A percentile compares a stretch with the other conserved stretches of the same genome.
phyloP scores from a whole-genome alignment of 352 stramenopile species.

The Phytophthora podocarpi region DNA sequence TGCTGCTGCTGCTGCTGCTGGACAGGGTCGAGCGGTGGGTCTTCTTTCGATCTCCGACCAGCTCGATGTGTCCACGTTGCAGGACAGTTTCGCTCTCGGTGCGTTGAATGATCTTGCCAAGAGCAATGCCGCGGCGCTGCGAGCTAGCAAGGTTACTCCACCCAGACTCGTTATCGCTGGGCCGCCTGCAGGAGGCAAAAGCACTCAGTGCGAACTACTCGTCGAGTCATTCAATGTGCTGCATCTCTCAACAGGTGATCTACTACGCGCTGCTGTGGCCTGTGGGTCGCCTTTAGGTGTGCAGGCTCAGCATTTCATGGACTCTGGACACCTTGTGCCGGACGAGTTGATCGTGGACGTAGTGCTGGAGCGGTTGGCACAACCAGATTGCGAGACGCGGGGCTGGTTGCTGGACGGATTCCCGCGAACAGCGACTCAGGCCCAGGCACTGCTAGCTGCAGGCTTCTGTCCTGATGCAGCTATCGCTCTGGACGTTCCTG shows the following conservation, averaged over 20 bases:
- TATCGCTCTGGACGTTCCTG: slow-evolving; percentile 93
- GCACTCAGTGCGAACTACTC: slow-evolving; percentile 94
- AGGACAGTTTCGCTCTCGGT: slow-evolving; percentile 84
- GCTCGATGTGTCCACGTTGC: slow-evolving; percentile 81
- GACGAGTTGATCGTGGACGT: slow-evolving; percentile 94
- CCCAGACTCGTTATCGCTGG: slow-evolving; percentile 87
- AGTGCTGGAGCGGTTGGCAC: slow-evolving; percentile 70
- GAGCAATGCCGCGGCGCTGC: slow-evolving; percentile 21
- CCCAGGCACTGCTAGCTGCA: slow-evolving; percentile 77
- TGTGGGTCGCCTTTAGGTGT: slow-evolving; percentile 50
- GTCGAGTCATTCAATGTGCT: slow-evolving; percentile 88
- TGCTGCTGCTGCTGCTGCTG: slow-evolving; percentile 21
- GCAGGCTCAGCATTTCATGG: slow-evolving; percentile 92
- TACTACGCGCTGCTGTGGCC: slow-evolving; percentile 88
- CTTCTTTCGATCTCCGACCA: slow-evolving; percentile 86
- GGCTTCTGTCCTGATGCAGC: slow-evolving; percentile 91
- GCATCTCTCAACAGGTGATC: slow-evolving; percentile 93
- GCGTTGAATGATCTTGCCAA: slow-evolving; percentile 81
- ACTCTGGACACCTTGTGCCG: slow-evolving; percentile 88
- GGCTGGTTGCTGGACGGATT: slow-evolving; percentile 96
- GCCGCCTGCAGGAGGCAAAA: slow-evolving; percentile 92
- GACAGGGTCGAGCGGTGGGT: slow-evolving; percentile 61
- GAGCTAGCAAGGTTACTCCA: slow-evolving; percentile 39
- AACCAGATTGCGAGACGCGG: slow-evolving; percentile 79
- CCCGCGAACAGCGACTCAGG: slow-evolving; percentile 88